phyloP scores from a whole-genome alignment of 768 basidiomycete species.

The Leccinum longicurvipes region DNA sequence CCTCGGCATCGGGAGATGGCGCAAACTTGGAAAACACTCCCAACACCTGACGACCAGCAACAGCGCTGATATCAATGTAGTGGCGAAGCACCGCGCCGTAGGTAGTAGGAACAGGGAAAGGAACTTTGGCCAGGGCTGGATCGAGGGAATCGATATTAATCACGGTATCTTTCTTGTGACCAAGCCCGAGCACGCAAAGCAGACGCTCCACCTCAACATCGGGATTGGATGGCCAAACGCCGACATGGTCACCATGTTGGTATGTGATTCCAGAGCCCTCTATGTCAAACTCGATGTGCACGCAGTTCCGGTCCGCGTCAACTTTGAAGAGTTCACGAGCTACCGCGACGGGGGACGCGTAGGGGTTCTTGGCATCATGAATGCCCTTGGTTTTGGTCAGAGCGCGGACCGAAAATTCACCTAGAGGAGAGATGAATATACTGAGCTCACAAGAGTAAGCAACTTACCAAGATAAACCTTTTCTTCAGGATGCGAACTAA shows the following conservation, averaged over 20 bases:
- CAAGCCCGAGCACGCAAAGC: conserved; percentile 80
- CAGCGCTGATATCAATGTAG: conserved; percentile 95
- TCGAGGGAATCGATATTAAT: conserved; percentile 97
- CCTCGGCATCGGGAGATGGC: conserved; percentile 73
- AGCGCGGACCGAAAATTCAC: conserved; percentile 94
- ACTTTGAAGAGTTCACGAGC: conserved; percentile 82
- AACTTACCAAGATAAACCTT: conserved; percentile 89
- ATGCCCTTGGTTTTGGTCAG: conserved; percentile 92
- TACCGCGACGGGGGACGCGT: conserved; percentile 73
- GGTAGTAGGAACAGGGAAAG: conserved; percentile 96
- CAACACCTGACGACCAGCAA: conserved; percentile 92
- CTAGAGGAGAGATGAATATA: conserved; percentile 33
- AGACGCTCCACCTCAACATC: conserved; percentile 89
- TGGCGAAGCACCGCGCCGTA: conserved; percentile 91
- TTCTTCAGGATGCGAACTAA: conserved; percentile 68
- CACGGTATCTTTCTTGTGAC: conserved; percentile 73
- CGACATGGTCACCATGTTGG: conserved; percentile 97
- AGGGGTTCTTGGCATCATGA: conserved; percentile 98
- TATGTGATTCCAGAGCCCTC: conserved; percentile 97
- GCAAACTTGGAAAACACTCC: conserved; percentile 86
- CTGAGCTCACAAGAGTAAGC: not conserved
- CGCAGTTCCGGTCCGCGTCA: conserved; percentile 81
- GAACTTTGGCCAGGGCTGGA: conserved; percentile 95
- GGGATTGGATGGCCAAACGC: conserved; percentile 95
- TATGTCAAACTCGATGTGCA: conserved; percentile 90